Percentiles rank a stretch among this genome's conserved stretches.
Evolutionary conservation across 2,329 filamentous ascomycete species (phyloP).

Genomic region (Cercospora canescens): DNA sequence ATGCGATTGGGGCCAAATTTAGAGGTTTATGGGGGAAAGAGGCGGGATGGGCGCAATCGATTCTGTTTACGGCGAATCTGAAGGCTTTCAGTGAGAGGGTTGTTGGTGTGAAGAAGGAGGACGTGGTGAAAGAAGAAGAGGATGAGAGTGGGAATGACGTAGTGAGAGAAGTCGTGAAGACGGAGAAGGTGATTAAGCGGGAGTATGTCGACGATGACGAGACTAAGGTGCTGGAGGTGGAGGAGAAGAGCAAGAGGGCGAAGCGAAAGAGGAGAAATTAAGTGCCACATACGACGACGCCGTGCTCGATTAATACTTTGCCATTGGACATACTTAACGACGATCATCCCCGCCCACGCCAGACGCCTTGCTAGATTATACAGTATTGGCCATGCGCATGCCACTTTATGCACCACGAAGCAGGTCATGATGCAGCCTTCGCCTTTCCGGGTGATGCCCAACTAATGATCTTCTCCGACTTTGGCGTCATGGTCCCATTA

Average conservation of each 20-base stretch:
- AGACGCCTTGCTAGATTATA: slow-evolving; percentile 12
- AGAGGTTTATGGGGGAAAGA: slow-evolving; percentile 86
- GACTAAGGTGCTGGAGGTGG: slow-evolving; percentile 40
- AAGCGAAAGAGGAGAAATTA: slow-evolving; percentile 38
- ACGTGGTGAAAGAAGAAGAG: slow-evolving; percentile 34
- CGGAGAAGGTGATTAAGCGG: slow-evolving; percentile 39
- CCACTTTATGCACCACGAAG: background rate
- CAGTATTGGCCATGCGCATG: background rate
- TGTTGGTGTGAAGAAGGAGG: slow-evolving; percentile 49
- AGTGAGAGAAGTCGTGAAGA: slow-evolving; percentile 31
- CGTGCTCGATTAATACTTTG: background rate
- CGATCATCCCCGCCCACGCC: background rate
- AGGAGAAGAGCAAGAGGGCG: slow-evolving; percentile 39
- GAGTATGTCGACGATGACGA: slow-evolving; percentile 42
- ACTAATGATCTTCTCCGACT: slow-evolving; percentile 25
- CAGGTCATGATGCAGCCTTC: background rate
- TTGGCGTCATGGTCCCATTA: slow-evolving; percentile 23
- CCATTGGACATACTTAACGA: background rate
- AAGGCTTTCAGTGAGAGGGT: slow-evolving; percentile 74
- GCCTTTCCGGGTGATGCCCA: slow-evolving; percentile 18
- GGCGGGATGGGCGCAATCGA: slow-evolving; percentile 96
- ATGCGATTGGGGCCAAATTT: slow-evolving; percentile 88
- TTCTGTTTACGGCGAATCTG: slow-evolving; percentile 91
- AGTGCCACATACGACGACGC: background rate
- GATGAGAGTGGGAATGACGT: slow-evolving; percentile 28